Evolutionary conservation across 495 filamentous ascomycete species (phyloP).

Genomic region (Bombardia bombarda): DNA sequence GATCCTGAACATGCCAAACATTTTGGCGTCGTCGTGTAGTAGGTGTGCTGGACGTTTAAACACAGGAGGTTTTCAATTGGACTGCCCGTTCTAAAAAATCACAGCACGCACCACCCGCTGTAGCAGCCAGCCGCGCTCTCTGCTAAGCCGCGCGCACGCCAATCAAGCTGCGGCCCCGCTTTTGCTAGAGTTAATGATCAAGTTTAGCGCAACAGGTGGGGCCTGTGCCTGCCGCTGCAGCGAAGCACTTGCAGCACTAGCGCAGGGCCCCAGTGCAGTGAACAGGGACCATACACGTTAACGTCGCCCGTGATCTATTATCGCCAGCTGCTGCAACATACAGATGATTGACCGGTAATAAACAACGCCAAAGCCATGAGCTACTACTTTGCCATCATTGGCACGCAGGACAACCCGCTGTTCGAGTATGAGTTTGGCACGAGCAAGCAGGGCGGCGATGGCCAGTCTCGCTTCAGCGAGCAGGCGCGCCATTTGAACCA

Average conservation of each 20-base stretch:
- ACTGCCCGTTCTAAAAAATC: conserved; percentile 11
- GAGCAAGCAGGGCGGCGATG: conserved; percentile 88
- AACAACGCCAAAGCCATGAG: conserved; percentile 53
- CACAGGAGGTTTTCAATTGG: conserved; percentile 1
- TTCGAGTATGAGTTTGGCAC: conserved; percentile 97
- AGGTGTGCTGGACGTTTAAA: neutral
- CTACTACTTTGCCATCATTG: conserved; percentile 94
- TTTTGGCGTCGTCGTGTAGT: conserved; percentile 21
- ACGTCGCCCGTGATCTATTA: neutral
- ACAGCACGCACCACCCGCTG: conserved; percentile 1
- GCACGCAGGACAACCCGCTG: conserved; percentile 86
- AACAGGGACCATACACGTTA: neutral
- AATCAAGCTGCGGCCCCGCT: conserved; percentile 1
- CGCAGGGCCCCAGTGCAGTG: neutral
- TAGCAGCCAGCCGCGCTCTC: neutral
- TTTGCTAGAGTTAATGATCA: neutral
- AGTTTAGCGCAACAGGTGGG: too few relatives aligned
- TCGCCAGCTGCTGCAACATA: neutral
- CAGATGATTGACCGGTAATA: conserved; percentile 26
- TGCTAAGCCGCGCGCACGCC: conserved; percentile 6
- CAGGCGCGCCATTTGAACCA: conserved; percentile 91
- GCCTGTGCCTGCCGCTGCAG: neutral
- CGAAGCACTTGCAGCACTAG: conserved; percentile 3
- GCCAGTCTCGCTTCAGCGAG: conserved; percentile 75
- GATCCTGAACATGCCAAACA: conserved; percentile 78